Evolutionary conservation across 2,329 filamentous ascomycete genomes (phyloP).

Genomic region (Paecilomyces niveus): DNA sequence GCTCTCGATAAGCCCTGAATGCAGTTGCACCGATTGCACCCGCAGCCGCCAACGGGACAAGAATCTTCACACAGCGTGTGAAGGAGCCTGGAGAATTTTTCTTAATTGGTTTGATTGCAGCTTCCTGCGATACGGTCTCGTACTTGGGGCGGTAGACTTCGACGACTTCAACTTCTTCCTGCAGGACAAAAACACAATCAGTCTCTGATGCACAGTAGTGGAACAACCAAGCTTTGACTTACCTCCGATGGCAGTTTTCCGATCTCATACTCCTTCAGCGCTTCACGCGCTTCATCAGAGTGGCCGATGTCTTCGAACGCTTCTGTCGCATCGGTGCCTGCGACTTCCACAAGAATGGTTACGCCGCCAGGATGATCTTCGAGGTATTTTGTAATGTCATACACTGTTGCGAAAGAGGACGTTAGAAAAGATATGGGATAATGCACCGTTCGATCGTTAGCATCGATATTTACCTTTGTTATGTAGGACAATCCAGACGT

Average conservation of each 20-base stretch:
- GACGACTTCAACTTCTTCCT: background rate
- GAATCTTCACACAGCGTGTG: background rate
- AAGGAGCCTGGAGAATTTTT: background rate
- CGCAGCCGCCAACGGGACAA: background rate
- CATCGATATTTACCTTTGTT: background rate
- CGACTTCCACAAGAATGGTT: background rate
- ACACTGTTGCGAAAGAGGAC: background rate
- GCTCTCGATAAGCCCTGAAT: background rate
- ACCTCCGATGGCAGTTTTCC: background rate
- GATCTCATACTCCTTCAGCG: background rate
- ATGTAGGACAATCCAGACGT: background rate
- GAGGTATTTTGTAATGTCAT: background rate
- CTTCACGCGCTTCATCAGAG: background rate
- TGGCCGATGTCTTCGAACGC: background rate
- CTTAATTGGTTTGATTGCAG: background rate
- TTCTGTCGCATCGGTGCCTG: background rate
- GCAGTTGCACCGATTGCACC: background rate
- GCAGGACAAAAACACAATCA: background rate
- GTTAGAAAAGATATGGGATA: too few relatives aligned
- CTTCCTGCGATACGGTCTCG: background rate
- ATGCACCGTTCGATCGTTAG: too few relatives aligned
- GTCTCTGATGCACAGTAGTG: background rate
- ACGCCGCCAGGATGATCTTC: background rate
- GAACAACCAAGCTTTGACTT: background rate
- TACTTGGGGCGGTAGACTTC: background rate